Base-by-base conservation (phyloP, 2,329 filamentous ascomycete genomes). In the Talaromyces funiculosus region DNA sequence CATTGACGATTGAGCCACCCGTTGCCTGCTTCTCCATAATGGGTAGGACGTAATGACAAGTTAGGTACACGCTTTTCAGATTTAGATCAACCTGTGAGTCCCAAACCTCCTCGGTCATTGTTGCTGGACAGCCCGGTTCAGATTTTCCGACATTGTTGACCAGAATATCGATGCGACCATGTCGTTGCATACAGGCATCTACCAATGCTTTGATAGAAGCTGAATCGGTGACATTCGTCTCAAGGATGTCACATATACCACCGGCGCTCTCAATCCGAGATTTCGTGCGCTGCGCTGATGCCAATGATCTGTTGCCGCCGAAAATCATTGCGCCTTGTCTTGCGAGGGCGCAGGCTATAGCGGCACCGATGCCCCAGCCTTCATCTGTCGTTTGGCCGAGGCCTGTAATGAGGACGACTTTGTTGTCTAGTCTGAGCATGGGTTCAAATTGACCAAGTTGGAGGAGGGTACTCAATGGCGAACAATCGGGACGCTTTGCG, bases 61-160 rank as follows among this genome's bases (percentile, higher is more conserved):
- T 71, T 24, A 72, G 64, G 62, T 71, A 77, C 37, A 78, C 72
- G 43, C 70, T 69, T 64, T 74, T 76, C 53, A 77, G 68, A 49
- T 78, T 78, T 53, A 77, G 71, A 43, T 71, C 67, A 59, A 77
- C 77, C 62, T 85, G 82, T 0, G 72, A 63, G 64, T 84, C 80
- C 82, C 82, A 85, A 0, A 74, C 67, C 1, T 74, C 72, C 58
- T 84, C 81, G 0, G 63, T 60, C 73, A 84, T 79, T 0, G 69
- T 72, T 0, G 76, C 81, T 2, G 82, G 78, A 18, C 76, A 75
- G 0, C 82, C 82, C 0, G 77, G 78, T 60, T 84, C 81, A 1
- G 79, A 82, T 56, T 78, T 78, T 2, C 84, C 84, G 6, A 86
- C 84, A 58, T 86, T 86, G 64, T 84, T 85, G 22, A 86, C 68